Conservation (phyloP, 306 rosid genomes). For the Vigna radiata region DNA sequence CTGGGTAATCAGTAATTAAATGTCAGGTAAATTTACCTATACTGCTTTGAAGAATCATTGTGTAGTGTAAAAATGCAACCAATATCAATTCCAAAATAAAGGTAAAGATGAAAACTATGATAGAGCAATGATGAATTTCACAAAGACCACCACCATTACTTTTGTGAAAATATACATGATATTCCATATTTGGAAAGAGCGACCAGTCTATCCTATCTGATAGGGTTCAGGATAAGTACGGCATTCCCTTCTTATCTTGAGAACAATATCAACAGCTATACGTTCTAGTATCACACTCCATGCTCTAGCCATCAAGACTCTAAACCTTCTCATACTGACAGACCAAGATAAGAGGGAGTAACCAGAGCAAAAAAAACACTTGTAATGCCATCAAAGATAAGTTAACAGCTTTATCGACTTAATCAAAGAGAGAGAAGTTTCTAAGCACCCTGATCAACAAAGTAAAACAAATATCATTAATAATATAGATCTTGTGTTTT, state of each 20-base stretch:
- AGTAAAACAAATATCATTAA: constrained; percentile 36
- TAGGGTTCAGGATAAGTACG: not conserved
- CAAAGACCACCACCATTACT: not conserved
- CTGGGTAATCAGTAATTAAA: not conserved
- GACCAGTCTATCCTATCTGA: constrained; percentile 13
- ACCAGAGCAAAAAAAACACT: constrained; percentile 19
- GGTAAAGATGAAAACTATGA: constrained; percentile 13
- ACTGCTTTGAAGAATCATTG: constrained; percentile 9
- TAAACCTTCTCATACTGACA: constrained; percentile 35
- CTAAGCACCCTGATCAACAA: constrained; percentile 28
- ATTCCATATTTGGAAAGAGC: constrained; percentile 29
- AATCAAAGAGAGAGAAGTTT: constrained; percentile 27
- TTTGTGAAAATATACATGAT: not conserved
- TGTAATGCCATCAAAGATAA: constrained; percentile 11
- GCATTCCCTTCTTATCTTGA: constrained; percentile 14
- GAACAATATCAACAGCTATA: constrained; percentile 25
- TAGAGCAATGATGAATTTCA: constrained; percentile 3
- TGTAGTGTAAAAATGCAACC: constrained; percentile 4
- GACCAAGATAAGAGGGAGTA: constrained; percentile 27
- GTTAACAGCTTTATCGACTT: constrained; percentile 27
- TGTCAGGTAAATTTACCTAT: not conserved
- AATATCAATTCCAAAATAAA: not conserved
- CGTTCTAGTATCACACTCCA: constrained; percentile 19
- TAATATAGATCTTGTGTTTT: constrained; percentile 31
- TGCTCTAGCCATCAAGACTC: constrained; percentile 33